Base-by-base conservation (phyloP, 345 rosid species). In the Anacardium occidentale region DNA sequence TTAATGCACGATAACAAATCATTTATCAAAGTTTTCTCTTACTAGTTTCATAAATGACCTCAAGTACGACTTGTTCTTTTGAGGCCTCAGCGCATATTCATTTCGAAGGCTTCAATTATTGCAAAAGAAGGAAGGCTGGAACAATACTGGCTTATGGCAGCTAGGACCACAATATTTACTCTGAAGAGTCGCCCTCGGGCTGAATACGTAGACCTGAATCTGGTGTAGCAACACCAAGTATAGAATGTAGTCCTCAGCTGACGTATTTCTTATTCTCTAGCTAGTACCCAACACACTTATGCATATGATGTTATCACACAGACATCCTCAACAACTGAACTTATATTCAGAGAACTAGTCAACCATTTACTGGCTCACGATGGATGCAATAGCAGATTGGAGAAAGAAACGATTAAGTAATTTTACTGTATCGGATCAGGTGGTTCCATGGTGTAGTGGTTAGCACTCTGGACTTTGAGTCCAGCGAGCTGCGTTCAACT, bases 401-500 rank as follows among this genome's bases (percentile, higher is more conserved):
- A 15, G 15, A 12, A 50, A 14, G 53, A 50, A 37, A 5, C 7
- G 9, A 37, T 34, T 7, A 37, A 37, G 42, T 37, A 37, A 37
- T 37, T 7, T 6, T 37, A 37, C 42, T 37, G 9, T 7, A 37
- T 3, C 8, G 1, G 42, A 37, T 0, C 1, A 32, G 0, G 0
- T 0, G 70, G 48, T 32, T 68, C 72, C 52, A 40, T 68, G 62
- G 51, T 68, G 72, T 55, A 37, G 72, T 55, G 62, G 72, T 68
- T 40, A 50, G 69, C 69, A 65, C 56, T 65, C 37, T 88, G 98
- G 94, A 91, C 93, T 90, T 91, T 90, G 98, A 91, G 93, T 92
- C 98, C 89, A 85, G 97, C 88, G 91, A 90, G 92, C 93, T 85
- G 96, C 90, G 96, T 87, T 90, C 92, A 91, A 93, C 88, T 91